Base-by-base conservation (phyloP, 495 filamentous ascomycete species). In the Aspergillus baeticus region DNA sequence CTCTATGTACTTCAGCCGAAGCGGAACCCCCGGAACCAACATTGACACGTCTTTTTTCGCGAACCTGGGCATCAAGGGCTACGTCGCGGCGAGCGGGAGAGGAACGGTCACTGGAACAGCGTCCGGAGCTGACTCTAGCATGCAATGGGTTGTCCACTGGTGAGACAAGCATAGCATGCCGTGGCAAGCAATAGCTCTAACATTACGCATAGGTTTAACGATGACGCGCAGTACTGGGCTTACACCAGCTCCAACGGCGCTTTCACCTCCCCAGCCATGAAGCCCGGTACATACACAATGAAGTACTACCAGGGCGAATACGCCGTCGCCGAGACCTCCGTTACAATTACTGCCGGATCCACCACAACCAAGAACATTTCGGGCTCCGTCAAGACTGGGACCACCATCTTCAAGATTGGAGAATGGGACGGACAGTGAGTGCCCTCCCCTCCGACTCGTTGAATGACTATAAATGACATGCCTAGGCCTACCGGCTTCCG, bases 241-340 rank as follows among this genome's bases (percentile, higher is more conserved):
- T 79, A 79, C 58, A 78, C 82, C 5, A 63, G 67, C 3, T 78
- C 77, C 20, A 70, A 66, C 35, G 84, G 83, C 2, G 62, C 63
- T 4, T 88, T 85, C 64, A 83, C 77, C 7, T 87, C 85, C 0
- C 84, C 85, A 0, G 69, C 77, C 18, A 87, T 88, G 85, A 87
- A 87, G 62, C 76, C 83, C 0, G 85, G 85, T 5, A 82, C 81
- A 0, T 88, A 87, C 67, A 83, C 81, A 1, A 86, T 87, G 82
- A 77, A 81, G 5, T 75, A 87, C 20, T 88, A 87, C 66, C 82
- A 85, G 53, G 82, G 76, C 51, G 85, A 88, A 60, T 82, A 77
- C 67, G 71, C 75, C 22, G 81, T 86, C 4, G 82, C 80, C 10
- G 75, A 71, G 1, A 69, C 69, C 1, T 74, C 75, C 1, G 80